A percentile compares a stretch with the other conserved stretches of the same genome.
phyloP scores from a whole-genome alignment of 371 early-diverging fungal species.

The Capillidium heterosporum region DNA sequence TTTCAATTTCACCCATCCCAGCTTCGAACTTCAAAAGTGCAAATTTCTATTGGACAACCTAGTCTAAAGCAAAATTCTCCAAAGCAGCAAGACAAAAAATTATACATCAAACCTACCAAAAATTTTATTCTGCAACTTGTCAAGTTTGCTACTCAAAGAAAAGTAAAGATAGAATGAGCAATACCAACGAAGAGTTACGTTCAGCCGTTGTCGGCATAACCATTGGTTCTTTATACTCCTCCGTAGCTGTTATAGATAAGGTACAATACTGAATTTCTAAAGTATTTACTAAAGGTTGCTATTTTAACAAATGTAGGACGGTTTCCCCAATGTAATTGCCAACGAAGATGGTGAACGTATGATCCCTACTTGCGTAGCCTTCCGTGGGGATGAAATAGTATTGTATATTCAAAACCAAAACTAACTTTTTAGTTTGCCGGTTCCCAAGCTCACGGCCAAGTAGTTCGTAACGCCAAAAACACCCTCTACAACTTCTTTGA shows the following conservation, averaged over 20 bases:
- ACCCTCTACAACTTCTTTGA: conserved; percentile 75
- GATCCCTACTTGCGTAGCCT: conserved; percentile 82
- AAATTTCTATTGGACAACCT: no score
- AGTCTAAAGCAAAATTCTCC: no score
- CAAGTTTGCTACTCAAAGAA: conserved; percentile 9
- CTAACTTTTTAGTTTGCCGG: conserved; percentile 53
- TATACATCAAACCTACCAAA: no score
- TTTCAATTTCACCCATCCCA: no score
- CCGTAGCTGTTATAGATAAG: conserved; percentile 73
- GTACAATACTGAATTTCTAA: conserved; percentile 14
- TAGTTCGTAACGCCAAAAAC: conserved; percentile 69
- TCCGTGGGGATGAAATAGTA: conserved; percentile 77
- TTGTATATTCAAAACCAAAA: background rate
- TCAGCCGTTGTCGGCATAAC: conserved; percentile 54
- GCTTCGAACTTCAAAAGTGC: no score
- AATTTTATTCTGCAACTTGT: no score
- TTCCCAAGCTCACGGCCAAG: conserved; percentile 81
- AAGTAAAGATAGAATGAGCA: conserved; percentile 8
- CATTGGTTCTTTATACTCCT: conserved; percentile 78
- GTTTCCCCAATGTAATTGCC: conserved; percentile 79
- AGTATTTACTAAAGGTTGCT: background rate
- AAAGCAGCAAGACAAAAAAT: no score
- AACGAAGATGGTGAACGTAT: conserved; percentile 95
- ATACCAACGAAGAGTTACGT: background rate
- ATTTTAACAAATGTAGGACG: conserved; percentile 33